These are phyloP conservation scores for Lophium mytilinum DNA, from an alignment of 495 filamentous ascomycete species.

Conservation along the genomic window DNA sequence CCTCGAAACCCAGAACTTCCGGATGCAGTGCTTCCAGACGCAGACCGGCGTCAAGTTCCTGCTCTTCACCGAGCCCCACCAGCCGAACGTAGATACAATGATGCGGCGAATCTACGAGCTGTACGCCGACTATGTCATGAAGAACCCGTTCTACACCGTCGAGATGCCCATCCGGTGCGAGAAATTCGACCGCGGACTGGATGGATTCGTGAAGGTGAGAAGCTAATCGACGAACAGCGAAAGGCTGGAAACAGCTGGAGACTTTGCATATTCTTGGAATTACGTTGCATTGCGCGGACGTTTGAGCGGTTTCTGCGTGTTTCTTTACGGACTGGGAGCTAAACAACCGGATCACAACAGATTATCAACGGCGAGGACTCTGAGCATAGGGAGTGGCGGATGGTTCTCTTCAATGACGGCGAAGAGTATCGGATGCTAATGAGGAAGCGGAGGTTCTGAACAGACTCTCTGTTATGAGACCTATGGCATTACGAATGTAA, in stretches of 20 bases:
- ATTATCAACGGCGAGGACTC: too few relatives aligned
- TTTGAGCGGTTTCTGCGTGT: too few relatives aligned
- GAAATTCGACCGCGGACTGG: slow-evolving; percentile 80
- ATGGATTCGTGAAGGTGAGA: slow-evolving; percentile 54
- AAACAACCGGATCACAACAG: too few relatives aligned
- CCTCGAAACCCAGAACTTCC: slow-evolving; percentile 83
- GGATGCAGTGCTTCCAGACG: slow-evolving; percentile 90
- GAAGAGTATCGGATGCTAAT: too few relatives aligned
- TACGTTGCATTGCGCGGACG: too few relatives aligned
- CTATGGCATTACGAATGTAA: too few relatives aligned
- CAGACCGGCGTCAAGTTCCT: slow-evolving; percentile 92
- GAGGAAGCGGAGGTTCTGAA: too few relatives aligned
- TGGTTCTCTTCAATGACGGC: too few relatives aligned
- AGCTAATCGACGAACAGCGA: slow-evolving; percentile 9
- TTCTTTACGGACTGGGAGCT: too few relatives aligned
- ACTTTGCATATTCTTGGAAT: not conserved
- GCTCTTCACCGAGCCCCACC: slow-evolving; percentile 86
- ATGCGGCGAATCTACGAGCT: slow-evolving; percentile 83
- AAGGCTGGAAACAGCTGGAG: not conserved
- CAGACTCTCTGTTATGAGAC: too few relatives aligned
- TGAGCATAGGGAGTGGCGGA: too few relatives aligned
- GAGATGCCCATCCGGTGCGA: slow-evolving; percentile 98
- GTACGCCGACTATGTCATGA: slow-evolving; percentile 97
- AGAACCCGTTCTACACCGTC: slow-evolving; percentile 96
- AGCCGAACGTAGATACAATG: slow-evolving; percentile 75